Evolutionary conservation across 2,329 filamentous ascomycete species (phyloP).

Genomic region (Fusarium odoratissimum): DNA sequence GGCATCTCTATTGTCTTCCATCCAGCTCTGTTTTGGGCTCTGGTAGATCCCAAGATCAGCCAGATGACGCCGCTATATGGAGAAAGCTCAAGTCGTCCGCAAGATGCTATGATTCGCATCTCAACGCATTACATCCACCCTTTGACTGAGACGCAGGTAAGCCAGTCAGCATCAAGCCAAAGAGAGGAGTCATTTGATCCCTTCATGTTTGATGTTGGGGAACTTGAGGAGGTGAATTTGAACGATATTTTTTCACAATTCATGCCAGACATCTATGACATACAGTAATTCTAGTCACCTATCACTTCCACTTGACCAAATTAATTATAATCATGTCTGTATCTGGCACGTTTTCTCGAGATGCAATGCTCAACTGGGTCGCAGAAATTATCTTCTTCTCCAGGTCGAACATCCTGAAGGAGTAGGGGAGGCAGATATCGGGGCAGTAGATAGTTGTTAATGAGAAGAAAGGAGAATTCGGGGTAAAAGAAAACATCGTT

Average conservation of each 20-base stretch:
- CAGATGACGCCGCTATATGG: not conserved
- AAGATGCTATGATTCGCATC: slow-evolving; percentile 6
- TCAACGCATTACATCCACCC: slow-evolving; percentile 18
- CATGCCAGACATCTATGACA: not conserved
- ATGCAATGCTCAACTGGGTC: not conserved
- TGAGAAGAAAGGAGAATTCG: not conserved
- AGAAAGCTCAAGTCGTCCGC: not conserved
- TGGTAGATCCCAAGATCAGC: slow-evolving; percentile 13
- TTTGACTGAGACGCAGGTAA: not conserved
- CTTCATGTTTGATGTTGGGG: not conserved
- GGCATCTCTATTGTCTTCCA: slow-evolving; percentile 1
- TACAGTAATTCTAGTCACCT: not conserved
- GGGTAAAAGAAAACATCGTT: not conserved
- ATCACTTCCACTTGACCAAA: fast-evolving
- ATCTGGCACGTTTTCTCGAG: not conserved
- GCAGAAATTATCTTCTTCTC: not conserved
- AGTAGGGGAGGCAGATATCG: not conserved
- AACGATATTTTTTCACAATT: slow-evolving; percentile 7
- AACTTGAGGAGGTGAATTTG: slow-evolving; percentile 8
- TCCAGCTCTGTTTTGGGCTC: slow-evolving; percentile 9
- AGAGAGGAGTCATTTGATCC: not conserved
- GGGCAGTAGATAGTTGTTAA: too few relatives aligned
- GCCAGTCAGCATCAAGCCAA: not conserved
- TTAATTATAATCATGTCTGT: not conserved
- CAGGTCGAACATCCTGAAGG: not conserved